These are phyloP conservation scores for Saccharomycopsis crataegensis DNA, from an alignment of 1,139 yeast genomes.

Conservation along the genomic window DNA sequence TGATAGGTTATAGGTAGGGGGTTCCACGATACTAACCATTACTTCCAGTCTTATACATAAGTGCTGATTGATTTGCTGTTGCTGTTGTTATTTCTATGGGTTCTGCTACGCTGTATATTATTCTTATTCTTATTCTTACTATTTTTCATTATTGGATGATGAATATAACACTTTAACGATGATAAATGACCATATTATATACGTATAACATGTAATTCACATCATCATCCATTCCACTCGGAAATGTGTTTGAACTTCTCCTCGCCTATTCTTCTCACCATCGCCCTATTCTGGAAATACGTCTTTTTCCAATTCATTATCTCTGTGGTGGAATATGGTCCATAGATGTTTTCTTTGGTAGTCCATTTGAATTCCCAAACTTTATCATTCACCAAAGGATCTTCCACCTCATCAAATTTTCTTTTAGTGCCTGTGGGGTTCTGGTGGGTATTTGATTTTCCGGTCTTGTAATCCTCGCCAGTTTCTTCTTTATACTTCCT, in stretches of 20 bases:
- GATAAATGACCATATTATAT: too few relatives aligned
- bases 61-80: neutral
- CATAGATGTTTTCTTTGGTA: conserved; percentile 41
- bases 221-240: conserved; percentile 5
- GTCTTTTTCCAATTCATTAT: conserved; percentile 53
- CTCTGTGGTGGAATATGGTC: conserved; percentile 50
- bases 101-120: neutral
- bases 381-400: conserved; percentile 28
- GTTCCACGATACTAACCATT: neutral
- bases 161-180: too few relatives aligned
- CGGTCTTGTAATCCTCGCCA: conserved; percentile 29
- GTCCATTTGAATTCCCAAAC: conserved; percentile 61
- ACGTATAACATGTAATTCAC: neutral
- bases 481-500: conserved; percentile 43
- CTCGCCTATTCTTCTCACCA: conserved; percentile 34
- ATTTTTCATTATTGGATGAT: too few relatives aligned
- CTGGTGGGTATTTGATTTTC: neutral
- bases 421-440: conserved; percentile 15
- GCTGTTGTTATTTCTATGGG: neutral
- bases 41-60: conserved; percentile 10
- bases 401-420: conserved; percentile 18
- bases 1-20: neutral
- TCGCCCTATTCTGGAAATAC: conserved; percentile 47
- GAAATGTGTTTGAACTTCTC: conserved; percentile 25
- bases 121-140: too few relatives aligned